Percentiles rank a stretch among this genome's conserved stretches.
Conservation (phyloP, 805 yeast species). For the Starmerella tilneyi region DNA sequence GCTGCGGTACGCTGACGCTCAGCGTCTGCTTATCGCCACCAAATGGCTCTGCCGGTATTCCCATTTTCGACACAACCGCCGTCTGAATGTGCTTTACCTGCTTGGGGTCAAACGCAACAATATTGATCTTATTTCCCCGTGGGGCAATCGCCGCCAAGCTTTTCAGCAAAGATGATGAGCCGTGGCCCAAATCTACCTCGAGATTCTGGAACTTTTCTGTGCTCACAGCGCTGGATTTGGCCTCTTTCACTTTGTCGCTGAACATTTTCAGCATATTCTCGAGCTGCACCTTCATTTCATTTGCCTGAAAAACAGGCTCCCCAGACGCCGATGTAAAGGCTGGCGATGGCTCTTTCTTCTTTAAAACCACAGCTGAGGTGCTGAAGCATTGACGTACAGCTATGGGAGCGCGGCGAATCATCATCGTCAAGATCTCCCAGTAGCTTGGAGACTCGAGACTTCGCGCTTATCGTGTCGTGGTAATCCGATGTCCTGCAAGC, state of each 20-base stretch:
- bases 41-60: slow-evolving; percentile 71
- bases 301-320: slow-evolving; percentile 9
- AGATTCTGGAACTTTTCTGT: slow-evolving; percentile 56
- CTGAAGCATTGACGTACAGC: background rate
- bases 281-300: slow-evolving; percentile 12
- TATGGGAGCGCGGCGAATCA: background rate
- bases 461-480: too few species aligned
- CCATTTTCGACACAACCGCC: slow-evolving; percentile 55
- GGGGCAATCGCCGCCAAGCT: slow-evolving; percentile 30
- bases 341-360: slow-evolving; percentile 10
- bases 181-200: slow-evolving; percentile 40
- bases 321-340: background rate
- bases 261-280: slow-evolving; percentile 31
- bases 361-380: background rate
- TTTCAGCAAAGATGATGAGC: slow-evolving; percentile 41
- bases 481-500: too few species aligned
- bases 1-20: slow-evolving; percentile 63
- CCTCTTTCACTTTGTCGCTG: slow-evolving; percentile 46
- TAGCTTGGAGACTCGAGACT: too few species aligned
- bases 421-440: too few species aligned
- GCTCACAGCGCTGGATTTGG: slow-evolving; percentile 60
- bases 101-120: slow-evolving; percentile 77
- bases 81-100: slow-evolving; percentile 60
- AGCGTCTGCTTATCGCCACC: slow-evolving; percentile 62
- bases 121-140: slow-evolving; percentile 36